Evolutionary conservation across 495 filamentous ascomycete species (phyloP).

Genomic region (Podospora anserina): DNA sequence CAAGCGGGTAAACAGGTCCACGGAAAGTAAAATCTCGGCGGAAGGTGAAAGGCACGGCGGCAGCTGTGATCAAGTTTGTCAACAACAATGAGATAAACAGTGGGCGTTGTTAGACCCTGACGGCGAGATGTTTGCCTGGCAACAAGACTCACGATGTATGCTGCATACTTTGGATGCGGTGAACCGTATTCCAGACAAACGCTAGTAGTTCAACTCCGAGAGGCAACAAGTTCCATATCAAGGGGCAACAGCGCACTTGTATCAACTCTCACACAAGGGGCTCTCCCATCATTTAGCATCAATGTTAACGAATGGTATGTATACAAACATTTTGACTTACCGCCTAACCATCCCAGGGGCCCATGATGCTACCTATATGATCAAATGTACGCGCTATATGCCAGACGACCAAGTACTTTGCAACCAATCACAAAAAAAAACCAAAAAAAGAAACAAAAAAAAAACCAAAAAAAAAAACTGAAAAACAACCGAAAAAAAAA

Average conservation of each 20-base stretch:
- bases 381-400: neutral
- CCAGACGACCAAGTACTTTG: neutral
- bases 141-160: too few species aligned
- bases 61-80: neutral
- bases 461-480: neutral
- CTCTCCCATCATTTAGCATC: too few species aligned
- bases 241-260: too few species aligned
- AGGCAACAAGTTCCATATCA: too few species aligned
- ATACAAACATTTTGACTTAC: neutral
- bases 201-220: too few species aligned
- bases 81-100: neutral
- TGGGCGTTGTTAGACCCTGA: neutral
- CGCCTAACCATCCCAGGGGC: neutral
- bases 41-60: neutral
- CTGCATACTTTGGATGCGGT: too few species aligned
- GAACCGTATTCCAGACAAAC: too few species aligned
- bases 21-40: neutral
- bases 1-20: neutral
- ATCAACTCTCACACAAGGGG: too few species aligned
- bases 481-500: neutral
- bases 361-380: neutral
- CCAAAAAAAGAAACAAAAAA: neutral
- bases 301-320: neutral
- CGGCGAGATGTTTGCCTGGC: too few species aligned
- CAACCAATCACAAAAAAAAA: too few species aligned